A percentile compares a stretch with the other conserved stretches of the same genome.
These are phyloP conservation scores for Aspergillus quadrilineatus DNA, from an alignment of 2,329 filamentous ascomycete genomes.

Conservation along the genomic window DNA sequence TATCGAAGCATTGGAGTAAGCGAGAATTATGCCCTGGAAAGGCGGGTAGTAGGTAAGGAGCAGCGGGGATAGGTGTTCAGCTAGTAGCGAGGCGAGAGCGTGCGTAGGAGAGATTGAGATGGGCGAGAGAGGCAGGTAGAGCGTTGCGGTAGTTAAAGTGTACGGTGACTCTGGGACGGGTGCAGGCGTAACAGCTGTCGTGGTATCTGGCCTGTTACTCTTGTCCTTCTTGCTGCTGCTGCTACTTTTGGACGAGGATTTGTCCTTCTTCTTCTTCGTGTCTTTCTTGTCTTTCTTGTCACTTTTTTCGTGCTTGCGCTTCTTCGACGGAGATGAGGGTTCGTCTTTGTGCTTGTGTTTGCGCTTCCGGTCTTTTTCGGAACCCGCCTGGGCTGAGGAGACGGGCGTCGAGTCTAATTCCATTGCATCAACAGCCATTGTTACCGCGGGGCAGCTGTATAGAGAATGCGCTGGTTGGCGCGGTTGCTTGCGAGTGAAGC, in stretches of 20 bases:
- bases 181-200: slow-evolving; percentile 28
- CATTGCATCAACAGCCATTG: slow-evolving; percentile 43
- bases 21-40: slow-evolving; percentile 57
- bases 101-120: slow-evolving; percentile 53
- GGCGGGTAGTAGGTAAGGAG: slow-evolving; percentile 64
- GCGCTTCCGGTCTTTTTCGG: slow-evolving; percentile 42
- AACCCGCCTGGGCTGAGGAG: slow-evolving; percentile 20
- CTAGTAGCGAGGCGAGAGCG: slow-evolving; percentile 58
- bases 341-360: slow-evolving; percentile 49
- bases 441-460: slow-evolving; percentile 18
- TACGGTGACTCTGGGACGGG: slow-evolving; percentile 64
- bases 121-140: slow-evolving; percentile 64
- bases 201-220: slow-evolving; percentile 30
- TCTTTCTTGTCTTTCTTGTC: slow-evolving; percentile 22
- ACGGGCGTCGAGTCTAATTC: slow-evolving; percentile 35
- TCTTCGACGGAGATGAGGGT: slow-evolving; percentile 38
- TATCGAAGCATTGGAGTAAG: slow-evolving; percentile 50
- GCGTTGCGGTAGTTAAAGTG: slow-evolving; percentile 73
- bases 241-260: slow-evolving; percentile 17
- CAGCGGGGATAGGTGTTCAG: slow-evolving; percentile 61
- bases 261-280: slow-evolving; percentile 19
- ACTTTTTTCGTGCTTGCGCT: slow-evolving; percentile 39
- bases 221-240: slow-evolving; percentile 23
- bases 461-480: slow-evolving; percentile 1
- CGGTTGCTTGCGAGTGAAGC: slow-evolving; percentile 17